A percentile compares a stretch with the other conserved stretches of the same genome.
Conservation (phyloP, 768 basidiomycete genomes). For the Mycena kentingensis region DNA sequence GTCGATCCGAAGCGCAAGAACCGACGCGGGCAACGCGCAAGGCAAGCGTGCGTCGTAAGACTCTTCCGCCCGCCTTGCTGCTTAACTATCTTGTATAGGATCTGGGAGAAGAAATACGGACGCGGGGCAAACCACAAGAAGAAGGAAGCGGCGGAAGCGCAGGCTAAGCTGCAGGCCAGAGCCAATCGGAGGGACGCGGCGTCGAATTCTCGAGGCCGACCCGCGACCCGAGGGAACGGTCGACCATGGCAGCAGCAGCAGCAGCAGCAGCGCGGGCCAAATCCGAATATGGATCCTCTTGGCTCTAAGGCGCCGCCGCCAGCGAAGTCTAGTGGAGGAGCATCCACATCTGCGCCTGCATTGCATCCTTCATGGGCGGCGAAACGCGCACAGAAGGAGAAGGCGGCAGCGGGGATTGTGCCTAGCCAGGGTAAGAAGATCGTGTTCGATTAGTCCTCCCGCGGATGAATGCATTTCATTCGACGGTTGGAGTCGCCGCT, state of each 20-base stretch:
- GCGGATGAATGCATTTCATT: too few relatives aligned
- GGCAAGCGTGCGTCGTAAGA: conserved; percentile 75
- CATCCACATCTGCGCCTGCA: conserved; percentile 29
- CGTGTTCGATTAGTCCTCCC: conserved; percentile 51
- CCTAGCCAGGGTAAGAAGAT: conserved; percentile 87
- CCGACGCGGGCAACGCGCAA: conserved; percentile 89
- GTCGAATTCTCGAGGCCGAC: conserved; percentile 11
- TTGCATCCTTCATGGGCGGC: conserved; percentile 98
- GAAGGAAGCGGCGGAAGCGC: conserved; percentile 42
- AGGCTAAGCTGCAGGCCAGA: conserved; percentile 25
- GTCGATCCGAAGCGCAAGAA: conserved; percentile 74
- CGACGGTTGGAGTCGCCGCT: too few relatives aligned
- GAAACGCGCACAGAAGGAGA: conserved; percentile 78
- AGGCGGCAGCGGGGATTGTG: conserved; percentile 59
- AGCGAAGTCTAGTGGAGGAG: conserved; percentile 27
- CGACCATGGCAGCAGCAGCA: conserved; percentile 7
- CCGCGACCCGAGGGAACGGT: conserved; percentile 12
- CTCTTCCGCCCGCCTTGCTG: not conserved
- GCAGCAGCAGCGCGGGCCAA: conserved; percentile 1
- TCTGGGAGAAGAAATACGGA: conserved; percentile 98
- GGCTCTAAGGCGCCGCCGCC: conserved; percentile 4
- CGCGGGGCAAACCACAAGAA: conserved; percentile 89
- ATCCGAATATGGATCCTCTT: not conserved
- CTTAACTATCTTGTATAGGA: conserved; percentile 49
- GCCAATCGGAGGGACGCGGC: conserved; percentile 9